These are phyloP conservation scores for Yarrowia divulgata DNA, from an alignment of 805 yeast species.

Conservation along the genomic window DNA sequence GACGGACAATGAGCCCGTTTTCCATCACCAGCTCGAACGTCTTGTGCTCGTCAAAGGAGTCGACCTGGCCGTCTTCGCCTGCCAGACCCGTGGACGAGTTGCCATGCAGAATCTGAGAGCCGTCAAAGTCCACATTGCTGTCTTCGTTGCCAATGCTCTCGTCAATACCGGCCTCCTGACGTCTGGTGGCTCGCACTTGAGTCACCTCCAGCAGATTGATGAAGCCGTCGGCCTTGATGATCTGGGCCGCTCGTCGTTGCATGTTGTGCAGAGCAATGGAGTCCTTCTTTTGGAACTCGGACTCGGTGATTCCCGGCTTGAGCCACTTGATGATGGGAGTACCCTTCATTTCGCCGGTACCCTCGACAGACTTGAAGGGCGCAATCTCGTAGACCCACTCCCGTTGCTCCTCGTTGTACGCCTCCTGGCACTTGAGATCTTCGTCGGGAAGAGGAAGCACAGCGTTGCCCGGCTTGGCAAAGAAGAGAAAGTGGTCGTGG, in stretches of 20 bases:
- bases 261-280: conserved; percentile 66
- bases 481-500: conserved; percentile 66
- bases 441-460: conserved; percentile 65
- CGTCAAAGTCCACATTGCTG: conserved; percentile 54
- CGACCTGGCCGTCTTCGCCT: conserved; percentile 73
- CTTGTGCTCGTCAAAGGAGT: conserved; percentile 45
- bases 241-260: conserved; percentile 64
- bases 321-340: conserved; percentile 47
- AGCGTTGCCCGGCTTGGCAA: conserved; percentile 61
- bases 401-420: conserved; percentile 44
- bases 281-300: conserved; percentile 60
- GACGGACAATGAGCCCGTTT: conserved; percentile 25
- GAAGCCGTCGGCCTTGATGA: conserved; percentile 65
- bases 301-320: conserved; percentile 44
- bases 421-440: conserved; percentile 47
- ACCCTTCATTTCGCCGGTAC: conserved; percentile 70
- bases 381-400: conserved; percentile 56
- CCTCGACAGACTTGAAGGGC: conserved; percentile 61
- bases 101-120: conserved; percentile 37
- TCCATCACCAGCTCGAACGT: conserved; percentile 36
- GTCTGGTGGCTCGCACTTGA: conserved; percentile 51
- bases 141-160: conserved; percentile 84
- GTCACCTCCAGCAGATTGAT: conserved; percentile 64
- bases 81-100: conserved; percentile 55
- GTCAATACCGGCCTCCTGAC: conserved; percentile 43